Evolutionary conservation across 2,329 filamentous ascomycete species (phyloP), one percentile per base, ranked within the genome.

Genomic region (Dothideomycetidae sp.): DNA sequence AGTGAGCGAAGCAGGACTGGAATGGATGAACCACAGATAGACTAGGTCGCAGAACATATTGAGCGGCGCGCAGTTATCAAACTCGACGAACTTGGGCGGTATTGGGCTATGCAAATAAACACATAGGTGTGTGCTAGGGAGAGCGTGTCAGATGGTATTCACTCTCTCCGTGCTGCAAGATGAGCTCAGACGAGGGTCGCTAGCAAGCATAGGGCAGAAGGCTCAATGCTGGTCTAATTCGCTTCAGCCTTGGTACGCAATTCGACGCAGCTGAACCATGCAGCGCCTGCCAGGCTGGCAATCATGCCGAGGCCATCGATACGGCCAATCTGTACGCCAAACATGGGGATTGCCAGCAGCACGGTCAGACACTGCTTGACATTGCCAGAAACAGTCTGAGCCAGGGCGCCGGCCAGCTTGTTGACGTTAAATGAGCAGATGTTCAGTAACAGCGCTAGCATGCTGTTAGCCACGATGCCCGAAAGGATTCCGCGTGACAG

Each of bases 181-280:
- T n/a, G n/a, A n/a, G n/a, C n/a, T n/a, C n/a, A n/a, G n/a, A n/a
- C n/a, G n/a, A n/a, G n/a, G n/a, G n/a, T n/a, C n/a, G n/a, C n/a
- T n/a, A n/a, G n/a, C n/a, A n/a, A n/a, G n/a, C n/a, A n/a, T n/a
- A n/a, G n/a, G n/a, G n/a, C n/a, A n/a, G n/a, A n/a, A n/a, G n/a
- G n/a, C n/a, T n/a, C n/a, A n/a, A n/a, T n/a, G n/a, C n/a, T n/a
- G n/a, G n/a, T n/a, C n/a, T n/a, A n/a, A n/a, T n/a, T n/a, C n/a
- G n/a, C n/a, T n/a, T n/a, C n/a, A 26, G 21, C 21, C 21, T n/a
- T 7, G 7, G 21, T n/a, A 7, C 21, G 21, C 7, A 73, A 54
- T 53, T 73, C 70, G 11, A 71, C 67, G 48, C 67, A 67, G 54
- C 67, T 71, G 57, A 74, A 75, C 53, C 67, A 68, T 10, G 62